These are phyloP conservation scores for Phragmites australis DNA, from an alignment of 176 grass and related monocot species.

Conservation along the genomic window DNA sequence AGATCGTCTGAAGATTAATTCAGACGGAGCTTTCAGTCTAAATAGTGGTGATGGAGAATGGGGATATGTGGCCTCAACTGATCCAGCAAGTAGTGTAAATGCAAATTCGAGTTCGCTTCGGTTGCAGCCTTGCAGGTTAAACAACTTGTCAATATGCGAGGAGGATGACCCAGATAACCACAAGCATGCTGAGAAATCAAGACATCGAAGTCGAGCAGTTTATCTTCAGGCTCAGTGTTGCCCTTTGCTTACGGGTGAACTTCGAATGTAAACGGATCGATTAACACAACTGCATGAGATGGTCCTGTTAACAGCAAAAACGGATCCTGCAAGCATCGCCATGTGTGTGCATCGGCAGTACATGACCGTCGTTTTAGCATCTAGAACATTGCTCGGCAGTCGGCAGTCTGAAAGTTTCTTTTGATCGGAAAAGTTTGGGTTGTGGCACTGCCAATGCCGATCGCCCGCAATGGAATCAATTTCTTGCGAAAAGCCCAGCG, in stretches of 20 bases:
- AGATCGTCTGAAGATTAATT: too few relatives aligned
- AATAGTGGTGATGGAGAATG: too few relatives aligned
- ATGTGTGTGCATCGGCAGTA: background rate
- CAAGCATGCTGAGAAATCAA: too few relatives aligned
- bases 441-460: constrained; percentile 2
- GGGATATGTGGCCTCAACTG: background rate
- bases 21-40: too few relatives aligned
- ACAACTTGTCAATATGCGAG: background rate
- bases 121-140: background rate
- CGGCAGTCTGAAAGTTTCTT: constrained; percentile 8
- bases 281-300: background rate
- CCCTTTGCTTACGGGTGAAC: background rate
- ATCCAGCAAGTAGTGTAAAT: background rate
- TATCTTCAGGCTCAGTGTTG: too few relatives aligned
- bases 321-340: constrained; percentile 12
- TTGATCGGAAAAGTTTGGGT: background rate
- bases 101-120: background rate
- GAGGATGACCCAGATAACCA: too few relatives aligned
- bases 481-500: background rate
- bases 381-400: background rate
- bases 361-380: background rate
- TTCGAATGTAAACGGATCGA: background rate
- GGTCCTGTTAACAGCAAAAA: constrained; percentile 16
- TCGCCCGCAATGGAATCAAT: constrained; percentile 20
- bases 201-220: too few relatives aligned